A percentile compares a stretch with the other conserved stretches of the same genome.
These are phyloP conservation scores for Zopfia rhizophila DNA, from an alignment of 2,329 filamentous ascomycete genomes.

Conservation along the genomic window DNA sequence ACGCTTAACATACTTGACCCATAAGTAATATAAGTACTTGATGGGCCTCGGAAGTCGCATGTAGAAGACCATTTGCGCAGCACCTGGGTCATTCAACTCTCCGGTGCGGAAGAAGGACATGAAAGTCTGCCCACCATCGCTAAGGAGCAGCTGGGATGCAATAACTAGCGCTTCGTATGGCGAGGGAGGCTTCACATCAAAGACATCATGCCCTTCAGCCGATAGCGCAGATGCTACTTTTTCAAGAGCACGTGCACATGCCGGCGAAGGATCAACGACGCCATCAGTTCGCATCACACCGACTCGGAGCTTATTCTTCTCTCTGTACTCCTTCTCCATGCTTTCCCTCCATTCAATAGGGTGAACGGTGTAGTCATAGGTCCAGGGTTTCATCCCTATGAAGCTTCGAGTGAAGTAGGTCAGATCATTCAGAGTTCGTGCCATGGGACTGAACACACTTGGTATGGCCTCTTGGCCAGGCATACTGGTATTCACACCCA, in stretches of 20 bases:
- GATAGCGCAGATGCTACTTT: constrained; percentile 75
- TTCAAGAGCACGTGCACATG: constrained; percentile 80
- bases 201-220: constrained; percentile 78
- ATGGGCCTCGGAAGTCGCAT: constrained; percentile 77
- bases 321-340: constrained; percentile 66
- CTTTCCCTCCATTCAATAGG: constrained; percentile 81
- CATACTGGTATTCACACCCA: constrained; percentile 87
- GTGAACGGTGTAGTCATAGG: constrained; percentile 86
- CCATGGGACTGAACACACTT: constrained; percentile 92
- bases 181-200: constrained; percentile 70
- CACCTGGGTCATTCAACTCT: constrained; percentile 83
- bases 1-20: constrained; percentile 82
- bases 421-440: constrained; percentile 83
- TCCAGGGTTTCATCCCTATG: constrained; percentile 86
- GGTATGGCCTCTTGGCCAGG: constrained; percentile 90
- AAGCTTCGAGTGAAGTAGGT: constrained; percentile 84
- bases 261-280: constrained; percentile 87
- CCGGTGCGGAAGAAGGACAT: constrained; percentile 78
- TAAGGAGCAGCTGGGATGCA: constrained; percentile 82
- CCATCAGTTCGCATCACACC: constrained; percentile 82
- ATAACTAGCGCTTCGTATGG: constrained; percentile 81
- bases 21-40: constrained; percentile 88
- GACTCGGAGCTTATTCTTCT: constrained; percentile 73
- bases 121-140: constrained; percentile 85
- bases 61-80: constrained; percentile 77